Evolutionary conservation across 495 filamentous ascomycete genomes (phyloP), one percentile per base, ranked within the genome.

Genomic region (Platismatia glauca): DNA sequence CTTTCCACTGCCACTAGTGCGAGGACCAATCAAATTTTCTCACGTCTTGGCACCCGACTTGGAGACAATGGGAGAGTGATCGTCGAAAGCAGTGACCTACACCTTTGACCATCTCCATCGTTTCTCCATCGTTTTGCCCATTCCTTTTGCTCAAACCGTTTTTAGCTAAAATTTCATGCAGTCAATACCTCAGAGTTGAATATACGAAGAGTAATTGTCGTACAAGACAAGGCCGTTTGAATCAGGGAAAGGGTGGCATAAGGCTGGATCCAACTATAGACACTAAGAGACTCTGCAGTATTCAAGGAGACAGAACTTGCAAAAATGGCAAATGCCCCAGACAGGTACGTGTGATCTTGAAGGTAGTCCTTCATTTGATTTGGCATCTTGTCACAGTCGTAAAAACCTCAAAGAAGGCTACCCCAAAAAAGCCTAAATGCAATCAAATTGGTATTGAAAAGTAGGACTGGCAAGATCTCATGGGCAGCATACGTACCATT

Each of bases 281-380:
- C 24, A 53, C 15, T 7, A 53, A 20, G 7, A 33, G 50, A 53
- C 50, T 27, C 27, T 29, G 4, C 27, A 52, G 39, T 18, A 29
- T 27, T 31, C 29, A 59, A 37, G 41, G 18, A 27, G 16, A 27
- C 6, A 39, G 31, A 18, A 24, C 8, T 31, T 58, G 27, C 27
- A 12, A 11, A 33, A 31, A 60, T 44, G 56, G 39, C 46, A 27
- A 60, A 60, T 37, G 58, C 58, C 16, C 58, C 58, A 20, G 58
- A 60, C 35, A 60, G 58, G 58, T 60, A 60, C 38, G 58, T 48
- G 56, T 31, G 35, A 39, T 24, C 22, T 27, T 20, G 29, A 3
- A 29, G 9, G 24, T 20, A 20, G 0, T 20, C 20, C 27, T 33
- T 8, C 7, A 2, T 11, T 7, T 33, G 16, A 53, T 20, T 53